Conservation (phyloP, 768 basidiomycete species). For the Pholiota molesta region DNA sequence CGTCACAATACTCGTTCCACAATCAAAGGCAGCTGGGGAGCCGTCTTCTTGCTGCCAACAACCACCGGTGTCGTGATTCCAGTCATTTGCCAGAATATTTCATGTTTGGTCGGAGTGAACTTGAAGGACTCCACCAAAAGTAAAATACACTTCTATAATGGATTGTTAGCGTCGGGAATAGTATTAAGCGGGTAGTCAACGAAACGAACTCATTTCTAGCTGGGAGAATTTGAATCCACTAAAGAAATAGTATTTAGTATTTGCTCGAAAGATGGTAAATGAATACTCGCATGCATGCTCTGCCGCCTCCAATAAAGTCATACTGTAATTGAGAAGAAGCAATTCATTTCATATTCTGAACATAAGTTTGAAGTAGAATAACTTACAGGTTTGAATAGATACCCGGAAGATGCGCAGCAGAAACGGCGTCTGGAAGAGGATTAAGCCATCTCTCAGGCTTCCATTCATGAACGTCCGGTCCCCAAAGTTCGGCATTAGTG, state of each 20-base stretch:
- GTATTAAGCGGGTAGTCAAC: background rate
- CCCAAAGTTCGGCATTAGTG: slow-evolving; percentile 45
- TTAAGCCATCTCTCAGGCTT: slow-evolving; percentile 54
- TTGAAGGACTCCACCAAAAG: slow-evolving; percentile 26
- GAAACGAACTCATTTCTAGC: slow-evolving; percentile 31
- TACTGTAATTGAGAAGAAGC: slow-evolving; percentile 26
- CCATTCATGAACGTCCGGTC: slow-evolving; percentile 48
- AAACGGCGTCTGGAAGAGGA: slow-evolving; percentile 26
- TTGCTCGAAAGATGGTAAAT: background rate
- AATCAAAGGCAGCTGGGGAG: slow-evolving; percentile 23
- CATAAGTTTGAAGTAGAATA: background rate
- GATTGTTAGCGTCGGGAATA: background rate
- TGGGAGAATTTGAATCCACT: slow-evolving; percentile 30
- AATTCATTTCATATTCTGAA: background rate
- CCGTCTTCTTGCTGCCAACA: slow-evolving; percentile 1
- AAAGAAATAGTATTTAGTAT: background rate
- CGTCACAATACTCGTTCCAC: slow-evolving; percentile 16
- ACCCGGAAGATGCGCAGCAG: slow-evolving; percentile 41
- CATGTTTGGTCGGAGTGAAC: slow-evolving; percentile 23
- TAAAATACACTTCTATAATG: slow-evolving; percentile 24
- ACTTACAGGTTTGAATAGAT: slow-evolving; percentile 43
- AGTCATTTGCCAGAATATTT: slow-evolving; percentile 29
- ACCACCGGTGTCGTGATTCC: slow-evolving; percentile 24
- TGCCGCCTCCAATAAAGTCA: slow-evolving; percentile 47
- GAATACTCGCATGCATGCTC: slow-evolving; percentile 44